Percentiles rank a stretch among this genome's conserved stretches.
Conservation (phyloP, 768 basidiomycete genomes). For the Russula emetica region DNA sequence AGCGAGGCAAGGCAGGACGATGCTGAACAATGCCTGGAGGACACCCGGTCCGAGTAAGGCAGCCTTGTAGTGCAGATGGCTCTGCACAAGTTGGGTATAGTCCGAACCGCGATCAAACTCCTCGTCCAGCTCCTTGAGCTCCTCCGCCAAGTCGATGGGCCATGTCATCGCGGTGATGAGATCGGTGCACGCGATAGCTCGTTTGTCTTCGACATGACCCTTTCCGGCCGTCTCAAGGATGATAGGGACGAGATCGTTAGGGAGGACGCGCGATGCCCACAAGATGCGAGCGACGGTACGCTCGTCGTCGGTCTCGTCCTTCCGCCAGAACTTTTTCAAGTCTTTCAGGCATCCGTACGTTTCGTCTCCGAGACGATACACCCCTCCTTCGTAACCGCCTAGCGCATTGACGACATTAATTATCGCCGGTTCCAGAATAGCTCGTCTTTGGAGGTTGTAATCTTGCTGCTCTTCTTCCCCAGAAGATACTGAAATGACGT, state of each 20-base stretch:
- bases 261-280: constrained; percentile 79
- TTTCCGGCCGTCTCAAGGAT: constrained; percentile 75
- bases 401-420: constrained; percentile 74
- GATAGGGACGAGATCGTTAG: constrained; percentile 85
- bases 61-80: constrained; percentile 88
- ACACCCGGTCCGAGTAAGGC: constrained; percentile 65
- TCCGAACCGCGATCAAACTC: constrained; percentile 77
- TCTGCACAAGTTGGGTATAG: constrained; percentile 76
- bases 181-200: constrained; percentile 80
- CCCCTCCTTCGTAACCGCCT: constrained; percentile 64
- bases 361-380: constrained; percentile 77
- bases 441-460: constrained; percentile 40
- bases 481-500: constrained; percentile 32
- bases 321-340: constrained; percentile 91
- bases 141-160: constrained; percentile 95
- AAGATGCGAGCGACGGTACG: constrained; percentile 92
- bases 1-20: constrained; percentile 74
- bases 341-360: constrained; percentile 85
- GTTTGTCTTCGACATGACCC: constrained; percentile 73
- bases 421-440: constrained; percentile 63
- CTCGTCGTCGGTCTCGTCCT: constrained; percentile 96
- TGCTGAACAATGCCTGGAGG: constrained; percentile 65
- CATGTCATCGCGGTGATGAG: constrained; percentile 97
- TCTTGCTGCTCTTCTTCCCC: constrained; percentile 34
- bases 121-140: constrained; percentile 88